These are phyloP conservation scores for Phytomonas sp. DNA, from an alignment of 208 protist genomes.

Conservation along the genomic window DNA sequence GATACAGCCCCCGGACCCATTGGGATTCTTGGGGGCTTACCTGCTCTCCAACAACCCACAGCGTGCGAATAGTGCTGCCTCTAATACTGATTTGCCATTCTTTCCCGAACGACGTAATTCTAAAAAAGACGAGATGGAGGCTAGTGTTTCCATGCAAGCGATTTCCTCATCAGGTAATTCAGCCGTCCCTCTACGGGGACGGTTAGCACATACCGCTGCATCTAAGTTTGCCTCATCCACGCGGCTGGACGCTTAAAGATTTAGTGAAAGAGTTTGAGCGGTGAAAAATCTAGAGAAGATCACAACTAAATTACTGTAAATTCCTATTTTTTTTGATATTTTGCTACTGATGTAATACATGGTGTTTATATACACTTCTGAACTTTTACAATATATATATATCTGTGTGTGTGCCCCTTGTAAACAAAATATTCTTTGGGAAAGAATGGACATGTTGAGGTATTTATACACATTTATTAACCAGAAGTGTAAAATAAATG, in stretches of 20 bases:
- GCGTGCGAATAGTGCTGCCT: background rate
- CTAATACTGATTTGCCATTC: background rate
- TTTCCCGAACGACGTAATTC: background rate
- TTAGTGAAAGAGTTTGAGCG: background rate
- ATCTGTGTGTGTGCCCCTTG: background rate
- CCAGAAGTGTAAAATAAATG: background rate
- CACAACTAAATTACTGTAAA: background rate
- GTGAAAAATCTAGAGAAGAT: background rate
- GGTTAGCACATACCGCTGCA: background rate
- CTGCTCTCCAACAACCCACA: conserved; percentile 83
- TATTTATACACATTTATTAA: background rate
- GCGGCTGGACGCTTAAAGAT: background rate
- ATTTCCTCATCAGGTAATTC: background rate
- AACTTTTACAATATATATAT: background rate
- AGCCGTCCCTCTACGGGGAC: background rate
- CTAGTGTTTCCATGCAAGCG: background rate
- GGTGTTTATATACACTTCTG: background rate
- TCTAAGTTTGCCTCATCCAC: background rate
- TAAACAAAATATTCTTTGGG: background rate
- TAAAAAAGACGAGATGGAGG: background rate
- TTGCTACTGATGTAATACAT: background rate
- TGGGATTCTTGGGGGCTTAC: conserved; percentile 80
- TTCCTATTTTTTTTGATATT: background rate
- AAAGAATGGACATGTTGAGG: background rate
- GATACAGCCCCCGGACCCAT: conserved; percentile 56